phyloP scores from a whole-genome alignment of 768 basidiomycete species.

The Suillus sp. region DNA sequence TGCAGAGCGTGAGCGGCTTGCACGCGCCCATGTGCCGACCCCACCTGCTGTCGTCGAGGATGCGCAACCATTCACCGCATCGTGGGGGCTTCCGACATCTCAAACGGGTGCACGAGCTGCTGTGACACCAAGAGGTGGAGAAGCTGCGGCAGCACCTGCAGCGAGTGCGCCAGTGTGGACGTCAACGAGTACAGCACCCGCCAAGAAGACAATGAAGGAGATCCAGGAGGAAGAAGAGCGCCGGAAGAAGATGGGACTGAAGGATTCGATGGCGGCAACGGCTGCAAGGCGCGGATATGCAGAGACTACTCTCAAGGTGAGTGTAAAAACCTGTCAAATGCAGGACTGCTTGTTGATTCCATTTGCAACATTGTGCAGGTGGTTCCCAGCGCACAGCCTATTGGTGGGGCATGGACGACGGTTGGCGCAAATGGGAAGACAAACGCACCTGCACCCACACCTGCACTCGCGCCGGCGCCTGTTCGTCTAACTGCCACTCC shows the following conservation, averaged over 20 bases:
- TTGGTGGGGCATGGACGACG: conserved; percentile 78
- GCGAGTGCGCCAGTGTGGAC: conserved; percentile 69
- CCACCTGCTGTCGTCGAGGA: conserved; percentile 51
- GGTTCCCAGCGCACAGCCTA: conserved; percentile 32
- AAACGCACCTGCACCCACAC: conserved; percentile 26
- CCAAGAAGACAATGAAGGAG: conserved; percentile 96
- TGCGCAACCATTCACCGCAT: conserved; percentile 61
- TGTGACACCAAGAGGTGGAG: conserved; percentile 45
- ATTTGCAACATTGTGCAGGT: conserved; percentile 28
- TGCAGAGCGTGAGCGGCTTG: conserved; percentile 66
- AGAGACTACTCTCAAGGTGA: conserved; percentile 75
- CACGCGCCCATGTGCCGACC: conserved; percentile 46
- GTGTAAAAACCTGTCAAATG: conserved; percentile 13
- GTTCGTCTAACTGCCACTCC: conserved; percentile 39
- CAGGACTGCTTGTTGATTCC: conserved; percentile 9
- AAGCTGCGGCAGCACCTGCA: conserved; percentile 29
- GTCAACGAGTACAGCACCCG: conserved; percentile 52
- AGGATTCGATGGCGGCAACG: conserved; percentile 59
- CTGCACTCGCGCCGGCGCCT: conserved; percentile 21
- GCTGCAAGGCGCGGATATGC: conserved; percentile 74
- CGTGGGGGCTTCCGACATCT: conserved; percentile 89
- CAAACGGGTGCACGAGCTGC: conserved; percentile 60
- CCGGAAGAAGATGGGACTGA: conserved; percentile 67
- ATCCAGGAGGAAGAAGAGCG: conserved; percentile 97
- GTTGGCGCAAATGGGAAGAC: conserved; percentile 80